A percentile compares a stretch with the other conserved stretches of the same genome.
Evolutionary conservation across 352 stramenopile genomes (phyloP).

Genomic region (Phytopythium helicoides): DNA sequence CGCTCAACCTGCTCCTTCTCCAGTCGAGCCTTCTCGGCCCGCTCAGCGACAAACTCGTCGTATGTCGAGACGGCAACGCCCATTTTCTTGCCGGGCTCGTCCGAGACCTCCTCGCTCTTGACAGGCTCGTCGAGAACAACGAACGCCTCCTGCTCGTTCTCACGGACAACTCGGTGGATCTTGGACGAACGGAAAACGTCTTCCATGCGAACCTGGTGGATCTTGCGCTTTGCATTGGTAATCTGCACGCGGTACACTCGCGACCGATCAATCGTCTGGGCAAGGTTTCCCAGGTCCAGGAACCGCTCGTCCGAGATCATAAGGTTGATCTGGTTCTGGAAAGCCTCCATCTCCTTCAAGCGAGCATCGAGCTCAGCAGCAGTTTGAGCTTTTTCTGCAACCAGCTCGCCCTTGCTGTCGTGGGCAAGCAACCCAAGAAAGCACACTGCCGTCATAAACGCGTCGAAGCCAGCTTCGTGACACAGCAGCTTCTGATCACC

Average conservation of each 20-base stretch:
- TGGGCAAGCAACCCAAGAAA: conserved; percentile 69
- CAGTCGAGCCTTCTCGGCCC: conserved; percentile 20
- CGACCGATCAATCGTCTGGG: conserved; percentile 64
- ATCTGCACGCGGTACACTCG: conserved; percentile 60
- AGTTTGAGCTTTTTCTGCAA: conserved; percentile 10
- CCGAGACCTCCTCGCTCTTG: conserved; percentile 19
- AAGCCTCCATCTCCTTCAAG: conserved; percentile 41
- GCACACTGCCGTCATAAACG: conserved; percentile 82
- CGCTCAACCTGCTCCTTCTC: conserved; percentile 25
- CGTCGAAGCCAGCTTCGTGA: conserved; percentile 85
- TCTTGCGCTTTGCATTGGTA: conserved; percentile 50
- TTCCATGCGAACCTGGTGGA: conserved; percentile 63
- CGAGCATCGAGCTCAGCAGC: conserved; percentile 31
- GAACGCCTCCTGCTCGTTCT: conserved; percentile 62
- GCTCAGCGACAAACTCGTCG: conserved; percentile 40
- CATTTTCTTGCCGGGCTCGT: conserved; percentile 25
- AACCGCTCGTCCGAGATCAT: conserved; percentile 76
- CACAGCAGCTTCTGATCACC: conserved; percentile 54
- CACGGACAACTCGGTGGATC: conserved; percentile 59
- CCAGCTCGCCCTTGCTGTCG: conserved; percentile 45
- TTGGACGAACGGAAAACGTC: conserved; percentile 63
- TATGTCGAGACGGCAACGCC: conserved; percentile 54
- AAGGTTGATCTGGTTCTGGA: conserved; percentile 77
- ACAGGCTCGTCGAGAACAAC: conserved; percentile 36
- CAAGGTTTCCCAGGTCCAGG: conserved; percentile 47